Evolutionary conservation across 306 rosid genomes (phyloP).

Genomic region (Biancaea sappan): DNA sequence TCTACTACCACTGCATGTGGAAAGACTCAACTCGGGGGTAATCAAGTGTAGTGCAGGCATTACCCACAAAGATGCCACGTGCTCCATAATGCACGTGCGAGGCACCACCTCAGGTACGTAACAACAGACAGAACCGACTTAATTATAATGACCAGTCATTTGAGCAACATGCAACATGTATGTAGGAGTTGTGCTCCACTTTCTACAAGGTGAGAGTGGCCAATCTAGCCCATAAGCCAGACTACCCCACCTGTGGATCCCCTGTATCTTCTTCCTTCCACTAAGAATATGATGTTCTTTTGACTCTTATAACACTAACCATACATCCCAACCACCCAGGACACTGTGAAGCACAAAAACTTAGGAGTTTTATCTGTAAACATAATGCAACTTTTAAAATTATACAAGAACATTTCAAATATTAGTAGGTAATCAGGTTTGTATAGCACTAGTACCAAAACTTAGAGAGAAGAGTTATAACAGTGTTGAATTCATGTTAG

Average conservation of each 20-base stretch:
- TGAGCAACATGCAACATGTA: conserved; percentile 56
- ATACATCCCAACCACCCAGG: too few relatives aligned
- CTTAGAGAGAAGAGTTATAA: too few relatives aligned
- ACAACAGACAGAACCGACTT: conserved; percentile 43
- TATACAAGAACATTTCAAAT: not conserved
- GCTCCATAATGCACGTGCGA: conserved; percentile 38
- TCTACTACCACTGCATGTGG: not conserved
- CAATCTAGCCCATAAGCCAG: conserved; percentile 24
- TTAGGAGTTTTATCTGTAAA: too few relatives aligned
- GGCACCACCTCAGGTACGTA: conserved; percentile 23
- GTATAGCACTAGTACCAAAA: too few relatives aligned
- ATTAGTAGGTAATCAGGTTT: too few relatives aligned
- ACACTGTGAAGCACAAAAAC: not conserved
- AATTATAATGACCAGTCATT: conserved; percentile 47
- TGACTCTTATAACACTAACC: not conserved
- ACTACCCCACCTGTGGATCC: conserved; percentile 34
- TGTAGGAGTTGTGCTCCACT: conserved; percentile 41
- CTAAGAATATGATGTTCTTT: not conserved
- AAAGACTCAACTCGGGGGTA: not conserved
- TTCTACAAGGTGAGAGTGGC: not conserved
- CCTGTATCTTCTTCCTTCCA: conserved; percentile 18
- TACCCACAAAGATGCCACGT: conserved; percentile 29
- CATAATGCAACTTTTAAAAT: not conserved
- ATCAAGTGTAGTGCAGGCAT: not conserved
- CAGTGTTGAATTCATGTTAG: too few relatives aligned